Base-by-base conservation (phyloP, 257 asterid species). In the Scutellaria galericulata region DNA sequence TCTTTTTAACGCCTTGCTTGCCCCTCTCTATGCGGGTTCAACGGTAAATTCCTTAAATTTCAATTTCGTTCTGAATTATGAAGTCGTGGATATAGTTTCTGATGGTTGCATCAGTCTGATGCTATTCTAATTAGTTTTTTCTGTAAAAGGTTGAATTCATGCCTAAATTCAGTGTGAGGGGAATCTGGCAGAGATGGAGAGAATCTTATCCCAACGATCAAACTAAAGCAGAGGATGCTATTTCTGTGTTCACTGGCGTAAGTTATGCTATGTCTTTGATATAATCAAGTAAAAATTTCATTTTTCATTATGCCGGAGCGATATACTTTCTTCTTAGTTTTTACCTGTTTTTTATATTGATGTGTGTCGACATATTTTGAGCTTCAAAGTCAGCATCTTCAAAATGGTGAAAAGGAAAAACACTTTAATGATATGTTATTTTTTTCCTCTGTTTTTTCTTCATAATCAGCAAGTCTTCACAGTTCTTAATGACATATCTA, bases 141-240 rank as follows among this genome's bases (percentile, higher is more conserved):
- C 42, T 71, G 31, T 20, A 69, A 69, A 91, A 86, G 98, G 96
- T 94, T 24, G 97, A 94, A 60, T 88, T 94, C 83, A 87, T 94
- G 87, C 96, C 96, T 58, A 91, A 91, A 78, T 94, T 91, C 83
- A 94, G 96, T 61, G 98, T 91, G 79, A 88, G 98, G 59, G 98
- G 97, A 69, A 82, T 94, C 79, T 94, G 98, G 98, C 93, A 94
- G 84, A 86, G 96, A 86, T 94, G 98, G 98, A 84, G 93, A 68
- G 97, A 94, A 81, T 94, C 98, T 52, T 89, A 88, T 77, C 93
- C 91, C 2, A 45, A 65, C 35, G 90, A 82, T 42, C 97, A 84
- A 74, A 73, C 76, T 44, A 93, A 86, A 85, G 52, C 79, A 3
- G 78, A 76, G 22, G 86, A 88, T 70, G 93, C 96, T 67, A 70